Base-by-base conservation (phyloP, 148 eudicot species). In the Agrostemma githago region DNA sequence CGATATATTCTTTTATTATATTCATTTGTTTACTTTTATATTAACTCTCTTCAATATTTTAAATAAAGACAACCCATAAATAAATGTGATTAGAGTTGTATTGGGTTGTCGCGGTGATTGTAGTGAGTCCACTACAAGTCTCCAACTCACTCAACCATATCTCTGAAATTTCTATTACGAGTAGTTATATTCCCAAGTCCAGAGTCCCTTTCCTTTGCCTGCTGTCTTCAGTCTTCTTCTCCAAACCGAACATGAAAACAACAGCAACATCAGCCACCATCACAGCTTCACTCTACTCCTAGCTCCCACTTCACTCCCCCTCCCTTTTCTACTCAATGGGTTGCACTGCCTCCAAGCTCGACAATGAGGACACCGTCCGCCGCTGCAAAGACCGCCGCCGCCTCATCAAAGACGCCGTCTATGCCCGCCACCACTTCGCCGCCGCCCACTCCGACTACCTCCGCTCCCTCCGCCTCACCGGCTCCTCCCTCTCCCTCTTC, bases 361-460 rank as follows among this genome's bases (percentile, higher is more conserved):
- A 89, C 80, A 89, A 90, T 83, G 99, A 95, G 76, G 98, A 95
- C 85, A 90, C 96, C 0, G 99, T 95, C 56, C 87, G 99, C 19
- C 90, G 97, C n/a, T 95, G 97, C 86, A 92, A 89, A 78, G 97
- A 95, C 51, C 93, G 99, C 0, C 91, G 99, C 63, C 93, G 94
- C 44, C 76, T 90, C 2, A 92, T 92, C 62, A 90, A 92, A 56
- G 97, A 87, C 17, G 94, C 97, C 34, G 97, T 95, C 81, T 82
- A 62, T 78, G 84, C 97, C 37, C 97, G 99, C 84, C 99, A 92
- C 86, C 96, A 92, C 89, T 86, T 95, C 70, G 92, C 99, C 81
- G 97, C 97, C 70, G 92, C 97, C 4, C 97, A 92, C 84, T 80
- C 97, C 68, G 97, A 89, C 80, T 95, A 95, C 91, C 85, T 86